Percentiles rank a stretch among this genome's conserved stretches.
Conservation (phyloP, 2,329 filamentous ascomycete genomes). For the Didymella keratinophila region DNA sequence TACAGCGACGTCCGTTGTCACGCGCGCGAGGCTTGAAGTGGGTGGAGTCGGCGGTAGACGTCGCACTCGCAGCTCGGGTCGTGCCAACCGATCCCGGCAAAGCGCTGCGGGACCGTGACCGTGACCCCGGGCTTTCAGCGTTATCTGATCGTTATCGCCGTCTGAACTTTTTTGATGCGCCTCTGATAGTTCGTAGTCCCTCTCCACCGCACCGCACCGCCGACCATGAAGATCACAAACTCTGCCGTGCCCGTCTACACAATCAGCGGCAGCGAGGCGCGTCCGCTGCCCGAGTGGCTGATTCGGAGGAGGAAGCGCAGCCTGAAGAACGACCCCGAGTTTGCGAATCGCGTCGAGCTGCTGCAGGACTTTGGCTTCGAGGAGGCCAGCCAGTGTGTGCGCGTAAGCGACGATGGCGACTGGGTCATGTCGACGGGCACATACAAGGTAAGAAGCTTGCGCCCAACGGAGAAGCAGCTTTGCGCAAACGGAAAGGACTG, state of each 20-base stretch:
- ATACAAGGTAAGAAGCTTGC: slow-evolving; percentile 23
- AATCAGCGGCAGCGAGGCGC: slow-evolving; percentile 86
- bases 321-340: slow-evolving; percentile 90
- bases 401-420: slow-evolving; percentile 92
- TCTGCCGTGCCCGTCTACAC: slow-evolving; percentile 92
- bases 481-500: not conserved
- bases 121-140: not conserved
- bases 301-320: slow-evolving; percentile 87
- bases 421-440: slow-evolving; percentile 65
- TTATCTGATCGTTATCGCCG: not conserved
- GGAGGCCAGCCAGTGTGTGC: slow-evolving; percentile 88
- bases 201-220: not conserved
- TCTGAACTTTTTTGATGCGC: slow-evolving; percentile 3
- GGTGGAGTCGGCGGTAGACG: slow-evolving; percentile 2
- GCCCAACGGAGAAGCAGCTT: no score
- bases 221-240: slow-evolving; percentile 80
- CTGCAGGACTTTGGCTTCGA: slow-evolving; percentile 98
- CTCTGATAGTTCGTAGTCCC: not conserved
- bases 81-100: not conserved
- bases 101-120: not conserved
- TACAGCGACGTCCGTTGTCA: slow-evolving; percentile 6
- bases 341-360: slow-evolving; percentile 90
- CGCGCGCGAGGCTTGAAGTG: slow-evolving; percentile 9
- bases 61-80: not conserved
- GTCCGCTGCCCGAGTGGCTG: slow-evolving; percentile 94